A percentile compares a stretch with the other conserved stretches of the same genome.
phyloP scores from a whole-genome alignment of 2,329 filamentous ascomycete species.

The Monosporascus sp. region DNA sequence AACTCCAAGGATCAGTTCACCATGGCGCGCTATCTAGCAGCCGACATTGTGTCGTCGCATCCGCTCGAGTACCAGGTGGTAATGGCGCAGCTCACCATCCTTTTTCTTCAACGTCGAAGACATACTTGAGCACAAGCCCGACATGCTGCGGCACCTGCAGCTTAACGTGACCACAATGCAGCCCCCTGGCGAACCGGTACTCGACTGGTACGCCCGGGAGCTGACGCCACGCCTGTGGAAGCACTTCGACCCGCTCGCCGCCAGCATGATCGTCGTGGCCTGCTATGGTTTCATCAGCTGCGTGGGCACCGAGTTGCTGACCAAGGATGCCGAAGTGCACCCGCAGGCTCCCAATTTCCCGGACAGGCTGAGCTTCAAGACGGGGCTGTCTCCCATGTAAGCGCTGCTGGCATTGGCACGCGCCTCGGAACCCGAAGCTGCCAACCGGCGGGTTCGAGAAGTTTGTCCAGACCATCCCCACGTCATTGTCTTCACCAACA shows the following conservation, averaged over 20 bases:
- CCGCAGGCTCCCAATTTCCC: slow-evolving; percentile 1
- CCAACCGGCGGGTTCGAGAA: neutral
- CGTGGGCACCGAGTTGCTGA: slow-evolving; percentile 2
- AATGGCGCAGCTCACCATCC: slow-evolving; percentile 4
- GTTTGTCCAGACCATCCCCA: slow-evolving; percentile 4
- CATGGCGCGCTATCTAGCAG: slow-evolving; percentile 4
- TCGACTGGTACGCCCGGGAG: slow-evolving; percentile 6
- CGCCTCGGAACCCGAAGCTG: neutral
- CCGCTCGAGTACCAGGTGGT: slow-evolving; percentile 7
- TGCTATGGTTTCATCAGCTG: slow-evolving; percentile 7
- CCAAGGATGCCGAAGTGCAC: neutral
- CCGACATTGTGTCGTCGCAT: slow-evolving; percentile 4
- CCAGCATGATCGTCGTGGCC: slow-evolving; percentile 8
- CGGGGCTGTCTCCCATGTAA: slow-evolving; percentile 8
- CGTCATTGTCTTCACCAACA: slow-evolving; percentile 6
- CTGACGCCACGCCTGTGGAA: slow-evolving; percentile 3
- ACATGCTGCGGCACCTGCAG: slow-evolving; percentile 1
- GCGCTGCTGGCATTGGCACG: slow-evolving; percentile 4
- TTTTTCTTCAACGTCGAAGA: slow-evolving; percentile 9
- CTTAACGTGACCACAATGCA: slow-evolving; percentile 1
- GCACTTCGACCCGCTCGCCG: slow-evolving; percentile 5
- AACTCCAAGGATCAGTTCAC: slow-evolving; percentile 5
- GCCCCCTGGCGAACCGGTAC: slow-evolving; percentile 3
- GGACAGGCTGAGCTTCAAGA: slow-evolving; percentile 8
- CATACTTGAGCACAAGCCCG: slow-evolving; percentile 6